Base-by-base conservation (phyloP, 306 rosid genomes). In the Hippophae tibetana region DNA sequence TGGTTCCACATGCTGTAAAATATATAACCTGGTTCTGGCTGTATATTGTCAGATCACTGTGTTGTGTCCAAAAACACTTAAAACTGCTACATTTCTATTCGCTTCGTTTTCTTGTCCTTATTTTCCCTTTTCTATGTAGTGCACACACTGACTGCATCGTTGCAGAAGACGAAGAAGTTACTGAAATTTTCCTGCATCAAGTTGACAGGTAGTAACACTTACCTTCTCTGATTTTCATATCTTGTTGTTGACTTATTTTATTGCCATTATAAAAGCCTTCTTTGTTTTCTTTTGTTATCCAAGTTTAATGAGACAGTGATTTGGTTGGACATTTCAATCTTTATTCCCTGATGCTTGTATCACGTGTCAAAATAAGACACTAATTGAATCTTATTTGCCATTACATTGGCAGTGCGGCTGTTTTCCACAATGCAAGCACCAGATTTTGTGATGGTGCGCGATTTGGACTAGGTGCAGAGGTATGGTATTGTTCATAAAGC, bases 391-490 rank as follows among this genome's bases (percentile, higher is more conserved):
- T 43, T 41, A 48, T 14, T 59, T 68, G 64, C 65, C 62, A 43
- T 2, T 40, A 38, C 57, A 42, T 62, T 76, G 48, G 82, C 80
- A 92, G 99, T 82, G 99, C 99, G 78, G 99, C 95, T 68, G 94
- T 92, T 68, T 86, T 88, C 57, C 96, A 88, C 80, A 92, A 92
- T 73, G 98, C 98, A 57, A 92, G 98, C 75, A 82, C 98, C 59
- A 78, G 99, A 69, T 92, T 92, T 69, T 78, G 96, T 57, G 99
- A 92, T 47, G 99, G 98, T 26, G 87, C 96, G 45, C 87, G 96
- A 77, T 92, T 92, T 62, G 98, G 98, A 72, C 78, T 92, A 5
- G 99, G 99, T 23, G 99, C 99, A 9, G 99, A 92, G 99, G 99
- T 88, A 82, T 45, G 62, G 13, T 65, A 27, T 25, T 38, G 55